Conservation (phyloP, 371 early-diverging fungal genomes). For the Mucor lusitanicus region DNA sequence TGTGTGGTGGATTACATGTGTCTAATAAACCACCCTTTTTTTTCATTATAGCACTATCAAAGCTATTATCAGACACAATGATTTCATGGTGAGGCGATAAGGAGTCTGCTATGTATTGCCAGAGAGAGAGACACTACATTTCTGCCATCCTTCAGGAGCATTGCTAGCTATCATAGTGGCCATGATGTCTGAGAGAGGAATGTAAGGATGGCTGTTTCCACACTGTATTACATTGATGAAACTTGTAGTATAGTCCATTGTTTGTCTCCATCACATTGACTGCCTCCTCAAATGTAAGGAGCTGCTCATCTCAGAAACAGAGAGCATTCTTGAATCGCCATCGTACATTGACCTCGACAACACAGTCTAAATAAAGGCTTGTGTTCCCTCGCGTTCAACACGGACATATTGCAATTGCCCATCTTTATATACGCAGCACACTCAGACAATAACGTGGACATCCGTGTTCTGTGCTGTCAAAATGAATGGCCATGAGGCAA, state of each 20-base stretch:
- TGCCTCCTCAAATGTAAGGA: constrained; percentile 1
- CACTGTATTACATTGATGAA: not conserved
- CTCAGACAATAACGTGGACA: not conserved
- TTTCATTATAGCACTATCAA: not conserved
- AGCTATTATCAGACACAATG: not conserved
- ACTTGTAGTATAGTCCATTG: not conserved
- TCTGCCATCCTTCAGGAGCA: not conserved
- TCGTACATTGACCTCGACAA: not conserved
- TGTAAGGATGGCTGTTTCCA: not conserved
- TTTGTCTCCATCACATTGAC: not conserved
- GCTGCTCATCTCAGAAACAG: not conserved
- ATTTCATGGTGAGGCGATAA: not conserved
- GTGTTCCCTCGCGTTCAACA: not conserved
- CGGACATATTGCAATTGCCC: not conserved
- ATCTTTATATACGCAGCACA: not conserved
- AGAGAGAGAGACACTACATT: not conserved
- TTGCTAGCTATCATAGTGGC: not conserved
- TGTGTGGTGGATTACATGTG: not conserved
- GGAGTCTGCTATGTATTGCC: not conserved
- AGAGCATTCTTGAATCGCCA: not conserved
- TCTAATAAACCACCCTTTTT: not conserved
- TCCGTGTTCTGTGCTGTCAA: not conserved
- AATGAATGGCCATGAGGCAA: too few relatives aligned
- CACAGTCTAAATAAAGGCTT: not conserved
- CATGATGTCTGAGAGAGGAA: too few relatives aligned